Evolutionary conservation across 768 basidiomycete species (phyloP).

Genomic region (Pisolithus orientalis): DNA sequence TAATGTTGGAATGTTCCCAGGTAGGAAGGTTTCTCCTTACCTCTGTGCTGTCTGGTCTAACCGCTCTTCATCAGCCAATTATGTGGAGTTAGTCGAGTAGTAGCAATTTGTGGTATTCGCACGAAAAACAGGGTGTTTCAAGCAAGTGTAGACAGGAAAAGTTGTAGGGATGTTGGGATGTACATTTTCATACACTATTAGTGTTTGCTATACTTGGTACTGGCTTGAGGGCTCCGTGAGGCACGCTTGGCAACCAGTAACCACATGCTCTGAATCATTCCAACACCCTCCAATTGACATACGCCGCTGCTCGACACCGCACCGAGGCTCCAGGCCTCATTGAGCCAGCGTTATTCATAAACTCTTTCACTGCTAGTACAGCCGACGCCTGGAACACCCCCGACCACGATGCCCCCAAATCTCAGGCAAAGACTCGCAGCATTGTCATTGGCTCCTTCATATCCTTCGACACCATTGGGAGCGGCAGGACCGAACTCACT

Average conservation of each 20-base stretch:
- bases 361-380: not conserved
- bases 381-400: not conserved
- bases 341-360: not conserved
- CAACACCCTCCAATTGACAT: not conserved
- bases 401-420: constrained; percentile 28
- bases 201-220: not conserved
- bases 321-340: not conserved
- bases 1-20: constrained; percentile 67
- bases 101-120: too few species aligned
- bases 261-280: not conserved
- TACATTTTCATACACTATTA: too few species aligned
- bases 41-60: not conserved
- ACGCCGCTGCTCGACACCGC: not conserved
- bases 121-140: too few species aligned
- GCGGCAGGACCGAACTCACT: constrained; percentile 14
- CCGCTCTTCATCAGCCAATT: constrained; percentile 1
- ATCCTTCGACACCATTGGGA: constrained; percentile 34
- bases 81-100: constrained; percentile 1
- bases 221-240: too few species aligned
- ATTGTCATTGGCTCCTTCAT: constrained; percentile 48
- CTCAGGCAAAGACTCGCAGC: constrained; percentile 66
- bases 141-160: too few species aligned
- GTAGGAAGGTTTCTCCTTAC: constrained; percentile 31
- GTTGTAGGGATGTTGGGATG: too few species aligned
- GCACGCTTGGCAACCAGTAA: not conserved